A percentile compares a stretch with the other conserved stretches of the same genome.
Evolutionary conservation across 2,329 filamentous ascomycete genomes (phyloP).

Genomic region (Aspergillus sp.): DNA sequence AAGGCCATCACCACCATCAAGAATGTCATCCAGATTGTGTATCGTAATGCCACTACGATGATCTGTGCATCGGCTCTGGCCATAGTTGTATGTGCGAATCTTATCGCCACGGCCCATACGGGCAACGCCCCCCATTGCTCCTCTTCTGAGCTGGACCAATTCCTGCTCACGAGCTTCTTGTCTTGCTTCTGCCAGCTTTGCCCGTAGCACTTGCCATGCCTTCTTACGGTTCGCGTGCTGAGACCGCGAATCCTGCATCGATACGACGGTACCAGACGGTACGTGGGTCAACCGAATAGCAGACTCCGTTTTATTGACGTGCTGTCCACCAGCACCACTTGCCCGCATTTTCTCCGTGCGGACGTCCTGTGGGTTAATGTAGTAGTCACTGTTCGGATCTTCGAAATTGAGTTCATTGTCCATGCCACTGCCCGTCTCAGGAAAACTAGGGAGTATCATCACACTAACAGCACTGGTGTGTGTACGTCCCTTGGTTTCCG

Average conservation of each 20-base stretch:
- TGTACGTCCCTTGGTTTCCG: constrained; percentile 82
- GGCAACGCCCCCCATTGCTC: constrained; percentile 67
- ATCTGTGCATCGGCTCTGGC: constrained; percentile 76
- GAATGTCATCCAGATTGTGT: constrained; percentile 72
- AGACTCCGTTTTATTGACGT: constrained; percentile 97
- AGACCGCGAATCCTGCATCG: constrained; percentile 87
- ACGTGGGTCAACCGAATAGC: constrained; percentile 87
- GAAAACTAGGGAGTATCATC: constrained; percentile 82
- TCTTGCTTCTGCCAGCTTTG: constrained; percentile 70
- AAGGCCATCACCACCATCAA: constrained; percentile 66
- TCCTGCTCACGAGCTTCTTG: constrained; percentile 80
- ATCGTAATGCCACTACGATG: constrained; percentile 75
- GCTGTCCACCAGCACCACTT: constrained; percentile 86
- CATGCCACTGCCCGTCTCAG: constrained; percentile 46
- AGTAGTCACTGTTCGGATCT: constrained; percentile 86
- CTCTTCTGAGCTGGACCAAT: constrained; percentile 64
- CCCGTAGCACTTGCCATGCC: constrained; percentile 79
- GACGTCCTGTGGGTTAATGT: constrained; percentile 77
- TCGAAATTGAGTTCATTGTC: constrained; percentile 58
- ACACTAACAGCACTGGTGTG: constrained; percentile 92
- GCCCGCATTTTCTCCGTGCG: constrained; percentile 83
- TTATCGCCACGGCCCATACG: constrained; percentile 88
- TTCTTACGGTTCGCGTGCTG: constrained; percentile 82
- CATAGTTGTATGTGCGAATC: constrained; percentile 82
- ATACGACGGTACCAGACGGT: constrained; percentile 78